Base-by-base conservation (phyloP, 1,284 basidiomycete genomes). In the Neonothopanus nambi region DNA sequence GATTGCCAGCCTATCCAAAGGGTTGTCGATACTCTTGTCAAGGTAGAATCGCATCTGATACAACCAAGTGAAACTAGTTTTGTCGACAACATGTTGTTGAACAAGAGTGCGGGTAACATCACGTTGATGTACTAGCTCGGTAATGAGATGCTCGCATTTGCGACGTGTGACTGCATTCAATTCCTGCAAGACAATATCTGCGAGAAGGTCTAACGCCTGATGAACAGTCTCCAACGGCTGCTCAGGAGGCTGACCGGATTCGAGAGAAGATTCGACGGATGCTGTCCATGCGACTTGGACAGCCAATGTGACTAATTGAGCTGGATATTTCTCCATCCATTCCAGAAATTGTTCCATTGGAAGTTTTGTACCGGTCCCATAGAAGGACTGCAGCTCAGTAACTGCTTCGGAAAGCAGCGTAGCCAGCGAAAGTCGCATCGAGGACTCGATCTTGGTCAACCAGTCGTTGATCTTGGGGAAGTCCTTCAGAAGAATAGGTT, bases 1-100 rank as follows among this genome's bases (percentile, higher is more conserved):
- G 58, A 98, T 89, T 8, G 80, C 75, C 15, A 98, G 77, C 23
- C 93, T 78, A 23, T 95, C 85, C 38, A 97, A 76, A 0, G 94
- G 89, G 60, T 91, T 88, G 36, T 87, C 82, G 12, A 82, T 67
- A 0, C 72, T 67, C 13, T 78, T 76, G 63, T 97, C 87, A 42
- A 97, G 80, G 69, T 99, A 98, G 77, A 95, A 99, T 7, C 97
- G 91, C 96, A 99, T 98, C 68, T 99, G 95, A 62, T 94, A 97
- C 9, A 98, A 77, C 97, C 97, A 99, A 5, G 85, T 82, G 69
- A 99, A 99, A 53, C 82, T 81, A 60, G 84, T 85, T 55, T 82
- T 73, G 57, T 89, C 85, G 1, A 72, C 59, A 9, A 91, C 80
- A n/a, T 76, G 72, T 61, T 88, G 81, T 52, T 84, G 77, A 48